Percentiles rank a stretch among this genome's conserved stretches.
phyloP scores from a whole-genome alignment of 1,284 basidiomycete species.

The Kalmanozyma brasiliensis region DNA sequence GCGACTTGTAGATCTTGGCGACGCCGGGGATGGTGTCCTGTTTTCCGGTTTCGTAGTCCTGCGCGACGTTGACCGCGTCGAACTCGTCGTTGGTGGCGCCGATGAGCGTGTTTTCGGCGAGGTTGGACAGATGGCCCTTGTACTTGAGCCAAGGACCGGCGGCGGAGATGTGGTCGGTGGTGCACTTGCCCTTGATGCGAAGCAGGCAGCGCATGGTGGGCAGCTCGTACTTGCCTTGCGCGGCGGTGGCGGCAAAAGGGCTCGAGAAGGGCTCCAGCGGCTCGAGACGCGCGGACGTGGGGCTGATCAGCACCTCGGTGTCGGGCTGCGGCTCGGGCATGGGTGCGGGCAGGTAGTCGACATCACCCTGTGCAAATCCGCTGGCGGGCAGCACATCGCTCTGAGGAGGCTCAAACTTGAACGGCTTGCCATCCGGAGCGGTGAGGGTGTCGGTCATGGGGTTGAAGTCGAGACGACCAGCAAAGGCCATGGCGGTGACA shows the following conservation, averaged over 20 bases:
- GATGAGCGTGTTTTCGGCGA: slow-evolving; percentile 86
- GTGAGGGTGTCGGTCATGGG: slow-evolving; percentile 84
- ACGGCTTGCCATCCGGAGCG: slow-evolving; percentile 78
- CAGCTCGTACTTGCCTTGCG: slow-evolving; percentile 76
- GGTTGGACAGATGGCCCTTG: slow-evolving; percentile 90
- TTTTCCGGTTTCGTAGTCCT: slow-evolving; percentile 60
- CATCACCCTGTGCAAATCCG: slow-evolving; percentile 84
- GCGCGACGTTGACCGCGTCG: slow-evolving; percentile 69
- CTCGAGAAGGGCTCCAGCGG: slow-evolving; percentile 85
- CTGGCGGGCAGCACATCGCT: slow-evolving; percentile 84
- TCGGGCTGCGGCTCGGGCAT: slow-evolving; percentile 76
- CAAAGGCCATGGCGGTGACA: slow-evolving; percentile 92
- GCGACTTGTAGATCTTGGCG: slow-evolving; percentile 61
- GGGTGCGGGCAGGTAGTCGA: slow-evolving; percentile 81
- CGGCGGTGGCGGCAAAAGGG: slow-evolving; percentile 74
- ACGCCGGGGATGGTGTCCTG: slow-evolving; percentile 64
- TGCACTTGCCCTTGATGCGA: slow-evolving; percentile 95
- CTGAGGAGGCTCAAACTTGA: slow-evolving; percentile 86
- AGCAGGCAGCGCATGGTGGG: slow-evolving; percentile 78
- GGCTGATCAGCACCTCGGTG: slow-evolving; percentile 78
- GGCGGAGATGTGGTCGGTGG: slow-evolving; percentile 77
- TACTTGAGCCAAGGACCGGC: slow-evolving; percentile 88
- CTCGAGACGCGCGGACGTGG: slow-evolving; percentile 76
- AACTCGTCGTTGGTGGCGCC: slow-evolving; percentile 69
- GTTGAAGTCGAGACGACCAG: slow-evolving; percentile 93